Evolutionary conservation across 352 stramenopile species (phyloP), one percentile per base, ranked within the genome.

Genomic region (Phytophthora aleatoria): DNA sequence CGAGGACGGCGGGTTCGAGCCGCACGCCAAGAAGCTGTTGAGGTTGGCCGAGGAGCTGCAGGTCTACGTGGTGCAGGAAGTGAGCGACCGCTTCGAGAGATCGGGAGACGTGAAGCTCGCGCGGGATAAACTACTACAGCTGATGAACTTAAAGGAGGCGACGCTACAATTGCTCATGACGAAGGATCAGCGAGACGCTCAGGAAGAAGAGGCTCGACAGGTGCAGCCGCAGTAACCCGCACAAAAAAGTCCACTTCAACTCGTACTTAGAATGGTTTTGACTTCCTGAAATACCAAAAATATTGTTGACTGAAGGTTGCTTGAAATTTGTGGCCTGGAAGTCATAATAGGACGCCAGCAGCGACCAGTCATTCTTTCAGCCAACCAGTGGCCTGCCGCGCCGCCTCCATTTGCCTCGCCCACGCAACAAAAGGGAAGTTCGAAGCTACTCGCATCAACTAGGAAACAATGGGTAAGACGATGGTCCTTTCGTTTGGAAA

Each of bases 391-490:
- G 58, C 61, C 36, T 44, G 54, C 53, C 59, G 51, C 54, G 39
- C n/a, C 43, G 55, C 54, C 52, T 58, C 26, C 67, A 71, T 69
- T 80, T 73, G 62, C 53, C 53, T 60, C 26, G 62, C 54, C 56
- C 53, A 70, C 59, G 51, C 63, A 73, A 57, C 74, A 88, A 83
- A 80, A 76, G 77, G 77, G 77, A 88, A 88, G 79, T 88, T 88
- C 70, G 71, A 86, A 80, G 77, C 73, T 69, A 84, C 10, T 76
- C 74, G 64, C 76, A 83, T 73, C 76, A 82, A 73, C 57, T 77
- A 82, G 74, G 71, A 79, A 83, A 85, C 73, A 64, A 88, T 88
- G 79, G 79, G 79, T 88, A 77, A 88, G 79, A 35, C 10, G 10
- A 6, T 6, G 4, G 8, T 31, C 2, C 30, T 20, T 13, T 24